Base-by-base conservation (phyloP, 2,329 filamentous ascomycete genomes). In the Aschersonia sp. region DNA sequence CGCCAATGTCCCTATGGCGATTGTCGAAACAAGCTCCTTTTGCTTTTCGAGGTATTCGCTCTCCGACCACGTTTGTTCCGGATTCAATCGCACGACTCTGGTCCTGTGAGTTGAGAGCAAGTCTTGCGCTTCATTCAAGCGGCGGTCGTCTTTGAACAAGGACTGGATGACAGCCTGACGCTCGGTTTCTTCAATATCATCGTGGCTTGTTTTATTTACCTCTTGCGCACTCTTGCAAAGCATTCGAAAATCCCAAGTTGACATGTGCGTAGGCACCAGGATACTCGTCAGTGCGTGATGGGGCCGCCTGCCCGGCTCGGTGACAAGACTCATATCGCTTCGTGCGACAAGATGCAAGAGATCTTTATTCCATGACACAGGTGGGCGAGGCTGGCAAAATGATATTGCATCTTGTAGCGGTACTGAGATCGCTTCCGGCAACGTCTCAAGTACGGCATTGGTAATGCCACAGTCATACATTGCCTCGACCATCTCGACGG, bases 101-200 rank as follows among this genome's bases (percentile, higher is more conserved):
- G 87, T 74, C 58, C 84, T 86, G 47, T 84, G 80, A 31, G 92
- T 92, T 49, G 92, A 89, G n/a, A 98, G 72, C 48, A 98, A 72
- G 47, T 77, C 80, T 48, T 83, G 81, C 0, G 89, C 92, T 66
- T 98, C 92, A 51, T 88, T 82, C 48, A 94, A 82, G 38, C 92
- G 82, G 51, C 89, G 80, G 58, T 98, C 92, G 54, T 97, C 89
- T 51, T 82, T 83, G 73, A 97, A 98, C 31, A 98, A 82, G 6
- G 92, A 72, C 46, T 82, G 80, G 31, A 92, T 94, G 5, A 97
- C 80, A 7, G 82, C 76, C 61, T 91, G 82, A 31, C 89, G 80
- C 58, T 95, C 87, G 32, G 83, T 84, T 60, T 92, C 89, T 48
- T 88, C 84, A 5, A 84, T 83, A 44, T 87, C 87, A 53, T 92